These are phyloP conservation scores for Kalmusia sp. DNA, from an alignment of 2,329 filamentous ascomycete genomes.

Conservation along the genomic window DNA sequence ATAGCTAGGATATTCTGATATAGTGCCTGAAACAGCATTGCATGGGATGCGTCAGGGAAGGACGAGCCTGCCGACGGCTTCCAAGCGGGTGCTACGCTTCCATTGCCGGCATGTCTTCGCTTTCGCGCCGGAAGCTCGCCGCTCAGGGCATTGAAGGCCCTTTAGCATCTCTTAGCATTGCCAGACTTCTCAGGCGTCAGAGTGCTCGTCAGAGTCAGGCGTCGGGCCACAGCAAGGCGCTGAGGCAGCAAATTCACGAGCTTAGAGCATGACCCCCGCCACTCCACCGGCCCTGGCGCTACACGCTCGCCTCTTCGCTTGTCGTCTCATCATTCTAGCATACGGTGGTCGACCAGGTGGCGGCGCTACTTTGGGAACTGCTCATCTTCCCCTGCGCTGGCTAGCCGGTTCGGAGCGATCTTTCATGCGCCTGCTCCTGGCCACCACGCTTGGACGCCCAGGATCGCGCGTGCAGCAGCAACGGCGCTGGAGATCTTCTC, in stretches of 20 bases:
- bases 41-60: slow-evolving; percentile 49
- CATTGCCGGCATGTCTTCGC: slow-evolving; percentile 41
- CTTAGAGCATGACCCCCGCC: slow-evolving; percentile 30
- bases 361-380: slow-evolving; percentile 42
- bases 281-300: slow-evolving; percentile 32
- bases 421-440: slow-evolving; percentile 45
- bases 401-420: slow-evolving; percentile 40
- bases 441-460: slow-evolving; percentile 39
- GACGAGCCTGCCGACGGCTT: slow-evolving; percentile 36
- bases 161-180: slow-evolving; percentile 29
- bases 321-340: slow-evolving; percentile 42
- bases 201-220: slow-evolving; percentile 8
- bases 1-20: slow-evolving; percentile 41
- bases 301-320: slow-evolving; percentile 25
- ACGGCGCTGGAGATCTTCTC: slow-evolving; percentile 52
- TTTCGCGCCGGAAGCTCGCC: slow-evolving; percentile 33
- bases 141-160: slow-evolving; percentile 13
- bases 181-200: slow-evolving; percentile 13
- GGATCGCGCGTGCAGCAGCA: slow-evolving; percentile 47
- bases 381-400: slow-evolving; percentile 37
- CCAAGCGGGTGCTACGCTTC: slow-evolving; percentile 45
- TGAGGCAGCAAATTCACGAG: neutral
- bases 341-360: slow-evolving; percentile 40
- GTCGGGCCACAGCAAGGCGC: neutral
- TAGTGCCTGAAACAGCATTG: slow-evolving; percentile 50